These are phyloP conservation scores for Globisporangium irregulare DNA, from an alignment of 352 stramenopile species.

Conservation along the genomic window DNA sequence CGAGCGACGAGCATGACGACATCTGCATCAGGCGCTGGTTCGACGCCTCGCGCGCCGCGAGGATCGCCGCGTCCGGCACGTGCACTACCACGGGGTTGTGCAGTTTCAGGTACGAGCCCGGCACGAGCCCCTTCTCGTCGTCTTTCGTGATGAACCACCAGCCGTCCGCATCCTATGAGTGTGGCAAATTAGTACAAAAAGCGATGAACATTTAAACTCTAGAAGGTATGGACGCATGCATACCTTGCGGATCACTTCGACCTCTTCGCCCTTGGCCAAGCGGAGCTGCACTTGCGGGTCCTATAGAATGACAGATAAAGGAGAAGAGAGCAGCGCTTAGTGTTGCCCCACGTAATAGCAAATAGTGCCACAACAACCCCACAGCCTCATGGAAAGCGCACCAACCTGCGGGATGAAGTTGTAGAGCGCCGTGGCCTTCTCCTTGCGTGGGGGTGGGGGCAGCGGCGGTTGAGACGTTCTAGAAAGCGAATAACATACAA, in stretches of 20 bases:
- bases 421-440: constrained; percentile 72
- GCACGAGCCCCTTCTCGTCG: constrained; percentile 77
- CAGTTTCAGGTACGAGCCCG: constrained; percentile 67
- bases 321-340: neutral
- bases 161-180: constrained; percentile 54
- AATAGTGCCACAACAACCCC: neutral
- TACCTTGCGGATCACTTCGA: constrained; percentile 75
- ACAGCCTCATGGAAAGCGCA: neutral
- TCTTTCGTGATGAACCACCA: constrained; percentile 84
- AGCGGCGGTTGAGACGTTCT: constrained; percentile 10
- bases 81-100: constrained; percentile 56
- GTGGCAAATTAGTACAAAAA: neutral
- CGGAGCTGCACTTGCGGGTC: constrained; percentile 66
- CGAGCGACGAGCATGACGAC: constrained; percentile 28
- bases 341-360: neutral
- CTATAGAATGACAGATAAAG: constrained; percentile 11
- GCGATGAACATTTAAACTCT: too few species aligned
- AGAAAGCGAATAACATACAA: neutral
- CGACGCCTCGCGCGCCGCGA: constrained; percentile 67
- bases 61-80: constrained; percentile 53
- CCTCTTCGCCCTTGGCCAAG: constrained; percentile 62
- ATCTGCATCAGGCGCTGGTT: constrained; percentile 73
- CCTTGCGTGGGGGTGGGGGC: constrained; percentile 33
- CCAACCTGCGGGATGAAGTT: constrained; percentile 66
- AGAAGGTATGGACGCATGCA: neutral